Evolutionary conservation across 1,284 basidiomycete species (phyloP).

Genomic region (Trametes polyzona): DNA sequence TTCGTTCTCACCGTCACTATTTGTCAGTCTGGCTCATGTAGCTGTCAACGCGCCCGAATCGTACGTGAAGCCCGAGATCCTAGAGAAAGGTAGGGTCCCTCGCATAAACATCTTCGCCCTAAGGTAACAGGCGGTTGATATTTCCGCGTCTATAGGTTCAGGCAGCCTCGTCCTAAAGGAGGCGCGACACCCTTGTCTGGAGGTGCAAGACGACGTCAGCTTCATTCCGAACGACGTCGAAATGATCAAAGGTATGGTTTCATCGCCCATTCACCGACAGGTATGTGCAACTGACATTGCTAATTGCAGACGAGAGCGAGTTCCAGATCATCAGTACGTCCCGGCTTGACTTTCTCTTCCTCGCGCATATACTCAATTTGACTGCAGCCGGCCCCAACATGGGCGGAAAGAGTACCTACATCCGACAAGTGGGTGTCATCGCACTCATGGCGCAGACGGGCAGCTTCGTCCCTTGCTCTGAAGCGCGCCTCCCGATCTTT

Average conservation of each 20-base stretch:
- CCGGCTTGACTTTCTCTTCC: background rate
- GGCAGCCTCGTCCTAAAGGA: conserved; percentile 81
- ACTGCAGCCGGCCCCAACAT: conserved; percentile 90
- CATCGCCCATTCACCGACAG: background rate
- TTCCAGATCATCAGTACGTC: conserved; percentile 84
- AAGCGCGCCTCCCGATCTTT: conserved; percentile 89
- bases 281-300: too few species aligned
- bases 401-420: conserved; percentile 95
- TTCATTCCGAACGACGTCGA: conserved; percentile 97
- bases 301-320: conserved; percentile 75
- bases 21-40: conserved; percentile 83
- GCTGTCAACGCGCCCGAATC: conserved; percentile 85
- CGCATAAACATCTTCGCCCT: too few species aligned
- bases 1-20: background rate
- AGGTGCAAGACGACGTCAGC: conserved; percentile 93
- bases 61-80: conserved; percentile 83
- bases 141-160: conserved; percentile 63
- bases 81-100: conserved; percentile 62
- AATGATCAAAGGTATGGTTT: conserved; percentile 74
- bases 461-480: conserved; percentile 91
- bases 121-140: too few species aligned
- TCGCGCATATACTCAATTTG: conserved; percentile 8
- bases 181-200: conserved; percentile 94
- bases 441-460: conserved; percentile 95
- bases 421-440: conserved; percentile 91